These are phyloP conservation scores for Lagenidium sp. DNA, from an alignment of 352 stramenopile genomes.

Conservation along the genomic window DNA sequence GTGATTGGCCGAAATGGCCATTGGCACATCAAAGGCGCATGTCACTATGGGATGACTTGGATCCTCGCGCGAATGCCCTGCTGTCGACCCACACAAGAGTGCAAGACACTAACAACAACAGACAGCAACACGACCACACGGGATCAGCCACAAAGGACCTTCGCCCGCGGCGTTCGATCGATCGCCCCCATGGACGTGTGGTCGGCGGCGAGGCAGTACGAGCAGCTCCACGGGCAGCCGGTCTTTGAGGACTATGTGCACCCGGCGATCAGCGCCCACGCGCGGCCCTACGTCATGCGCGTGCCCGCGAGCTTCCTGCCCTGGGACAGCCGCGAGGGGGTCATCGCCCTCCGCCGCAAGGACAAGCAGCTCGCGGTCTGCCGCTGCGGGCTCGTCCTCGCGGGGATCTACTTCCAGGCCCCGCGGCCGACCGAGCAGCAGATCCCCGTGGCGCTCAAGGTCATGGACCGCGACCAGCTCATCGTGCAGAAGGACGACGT, in stretches of 20 bases:
- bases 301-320: conserved; percentile 57
- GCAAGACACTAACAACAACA: too few species aligned
- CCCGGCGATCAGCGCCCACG: conserved; percentile 29
- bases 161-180: too few species aligned
- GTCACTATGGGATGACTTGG: too few species aligned
- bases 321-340: conserved; percentile 50
- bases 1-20: too few species aligned
- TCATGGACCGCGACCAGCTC: conserved; percentile 70
- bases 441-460: conserved; percentile 64
- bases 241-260: conserved; percentile 55
- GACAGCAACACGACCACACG: too few species aligned
- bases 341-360: conserved; percentile 66
- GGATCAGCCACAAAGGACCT: too few species aligned
- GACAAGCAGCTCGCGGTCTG: conserved; percentile 62
- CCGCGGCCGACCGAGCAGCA: conserved; percentile 32
- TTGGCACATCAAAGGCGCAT: too few species aligned
- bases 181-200: conserved; percentile 55
- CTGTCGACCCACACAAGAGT: too few species aligned
- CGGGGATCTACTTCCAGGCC: conserved; percentile 61
- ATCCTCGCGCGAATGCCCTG: too few species aligned
- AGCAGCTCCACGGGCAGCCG: conserved; percentile 32
- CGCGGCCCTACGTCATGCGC: conserved; percentile 43
- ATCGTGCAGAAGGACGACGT: conserved; percentile 71
- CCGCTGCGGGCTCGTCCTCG: conserved; percentile 74
- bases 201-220: conserved; percentile 50